Evolutionary conservation across 257 asterid species (phyloP), one percentile per base, ranked within the genome.

Genomic region (Agastache rugosa): DNA sequence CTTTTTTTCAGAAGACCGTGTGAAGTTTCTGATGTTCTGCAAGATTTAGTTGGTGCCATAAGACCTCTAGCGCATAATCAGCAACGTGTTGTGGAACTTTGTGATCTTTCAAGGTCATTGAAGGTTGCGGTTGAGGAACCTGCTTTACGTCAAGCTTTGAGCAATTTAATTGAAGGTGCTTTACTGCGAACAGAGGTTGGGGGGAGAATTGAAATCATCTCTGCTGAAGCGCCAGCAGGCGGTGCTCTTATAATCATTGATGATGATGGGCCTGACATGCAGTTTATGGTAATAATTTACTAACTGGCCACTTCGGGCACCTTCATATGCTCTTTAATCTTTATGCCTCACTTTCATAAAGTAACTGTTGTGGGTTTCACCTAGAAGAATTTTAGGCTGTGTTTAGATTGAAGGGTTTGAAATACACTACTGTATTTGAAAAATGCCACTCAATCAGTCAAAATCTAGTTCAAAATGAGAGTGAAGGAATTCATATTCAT

Each of bases 211-310:
- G 92, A 86, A 75, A 87, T 94, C 25, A 69, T 90, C 73, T 90
- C 89, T 42, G 83, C 92, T 11, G 88, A 75, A 77, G 93, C 97
- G 14, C 97, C 98, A 14, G 97, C 97, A 6, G 97, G 97, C 5
- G 98, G 97, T 12, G 92, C 84, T 65, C 94, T 94, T 25, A 74
- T 94, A 78, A 84, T 92, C 82, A 85, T 94, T 42, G 99, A 92
- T 25, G 99, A 94, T 50, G 94, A 94, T 77, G 98, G 98, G 31
- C 97, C 93, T 68, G 97, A 92, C 84, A 94, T 94, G 98, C 98
- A 88, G 72, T 94, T 85, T 73, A 94, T 92, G 98, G 98, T 94
- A 94, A 87, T 44, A 12, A 58, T 37, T 76, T 69, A 27, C 67
- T 67, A 63, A 25, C 67, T 27, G 14, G 22, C 60, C n/a, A 2